phyloP scores from a whole-genome alignment of 2,329 filamentous ascomycete species.

The Grosmannia serpens region DNA sequence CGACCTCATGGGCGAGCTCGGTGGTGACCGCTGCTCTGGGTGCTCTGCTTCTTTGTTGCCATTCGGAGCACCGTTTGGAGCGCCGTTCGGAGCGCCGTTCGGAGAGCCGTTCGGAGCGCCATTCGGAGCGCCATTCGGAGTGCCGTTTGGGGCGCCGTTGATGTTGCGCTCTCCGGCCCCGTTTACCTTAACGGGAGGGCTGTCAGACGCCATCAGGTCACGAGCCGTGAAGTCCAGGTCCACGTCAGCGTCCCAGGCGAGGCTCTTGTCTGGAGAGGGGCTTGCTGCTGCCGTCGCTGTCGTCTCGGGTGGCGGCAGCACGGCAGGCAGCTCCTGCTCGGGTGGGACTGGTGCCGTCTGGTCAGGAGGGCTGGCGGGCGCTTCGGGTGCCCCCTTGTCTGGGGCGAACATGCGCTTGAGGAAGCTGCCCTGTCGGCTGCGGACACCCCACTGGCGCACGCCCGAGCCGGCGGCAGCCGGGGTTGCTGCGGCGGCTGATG shows the following conservation, averaged over 20 bases:
- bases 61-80: too few relatives aligned
- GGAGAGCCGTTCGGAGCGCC: background rate
- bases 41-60: background rate
- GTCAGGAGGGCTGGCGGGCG: background rate
- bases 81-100: too few relatives aligned
- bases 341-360: background rate
- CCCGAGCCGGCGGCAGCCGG: conserved; percentile 7
- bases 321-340: background rate
- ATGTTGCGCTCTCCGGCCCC: conserved; percentile 16
- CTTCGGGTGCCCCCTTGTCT: background rate
- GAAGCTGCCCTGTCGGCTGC: conserved; percentile 4
- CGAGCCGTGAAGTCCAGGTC: conserved; percentile 47
- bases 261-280: conserved; percentile 34
- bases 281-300: background rate
- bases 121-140: background rate
- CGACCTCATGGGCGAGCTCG: too few relatives aligned
- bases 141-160: background rate
- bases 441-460: background rate
- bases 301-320: background rate
- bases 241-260: conserved; percentile 43
- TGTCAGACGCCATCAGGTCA: conserved; percentile 43
- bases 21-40: background rate
- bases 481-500: conserved; percentile 9
- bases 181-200: conserved; percentile 36
- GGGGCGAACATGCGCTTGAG: conserved; percentile 4